phyloP scores from a whole-genome alignment of 768 basidiomycete genomes.

The Lentinus brumalis region DNA sequence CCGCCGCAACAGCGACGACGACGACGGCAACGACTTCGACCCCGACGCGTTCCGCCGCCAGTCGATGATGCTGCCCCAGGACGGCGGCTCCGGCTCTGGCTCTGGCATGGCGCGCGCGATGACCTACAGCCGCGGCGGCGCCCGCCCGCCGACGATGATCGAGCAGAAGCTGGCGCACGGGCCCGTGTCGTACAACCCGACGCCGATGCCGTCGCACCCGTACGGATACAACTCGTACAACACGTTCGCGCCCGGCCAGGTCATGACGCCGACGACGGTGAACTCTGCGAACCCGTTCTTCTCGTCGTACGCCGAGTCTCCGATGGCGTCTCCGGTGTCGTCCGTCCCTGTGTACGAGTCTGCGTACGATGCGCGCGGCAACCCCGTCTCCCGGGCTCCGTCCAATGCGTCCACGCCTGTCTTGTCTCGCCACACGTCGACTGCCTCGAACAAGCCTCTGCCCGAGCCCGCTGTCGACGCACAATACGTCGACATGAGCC shows the following conservation, averaged over 20 bases:
- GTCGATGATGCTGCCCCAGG: conserved; percentile 61
- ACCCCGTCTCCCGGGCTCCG: conserved; percentile 23
- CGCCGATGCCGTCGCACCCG: not conserved
- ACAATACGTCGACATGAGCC: conserved; percentile 64
- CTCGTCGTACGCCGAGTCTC: conserved; percentile 41
- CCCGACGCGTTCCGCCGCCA: conserved; percentile 60
- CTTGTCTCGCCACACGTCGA: conserved; percentile 26
- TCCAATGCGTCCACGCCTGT: conserved; percentile 15
- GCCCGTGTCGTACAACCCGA: conserved; percentile 10
- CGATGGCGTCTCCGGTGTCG: conserved; percentile 35
- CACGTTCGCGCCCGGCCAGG: conserved; percentile 40
- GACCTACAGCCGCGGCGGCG: conserved; percentile 29
- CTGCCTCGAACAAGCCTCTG: conserved; percentile 26
- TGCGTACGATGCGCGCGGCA: conserved; percentile 31
- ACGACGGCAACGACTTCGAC: conserved; percentile 47
- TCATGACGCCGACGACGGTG: conserved; percentile 23
- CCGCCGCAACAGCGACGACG: conserved; percentile 32
- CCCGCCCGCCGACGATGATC: conserved; percentile 62
- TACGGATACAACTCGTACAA: conserved; percentile 13
- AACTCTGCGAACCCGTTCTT: conserved; percentile 42
- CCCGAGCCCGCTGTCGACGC: conserved; percentile 23
- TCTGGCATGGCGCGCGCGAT: conserved; percentile 38
- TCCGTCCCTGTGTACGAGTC: conserved; percentile 27
- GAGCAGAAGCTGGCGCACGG: conserved; percentile 42
- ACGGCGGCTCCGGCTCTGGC: conserved; percentile 27